These are phyloP conservation scores for Alternaria atra DNA, from an alignment of 2,329 filamentous ascomycete genomes.

Conservation along the genomic window DNA sequence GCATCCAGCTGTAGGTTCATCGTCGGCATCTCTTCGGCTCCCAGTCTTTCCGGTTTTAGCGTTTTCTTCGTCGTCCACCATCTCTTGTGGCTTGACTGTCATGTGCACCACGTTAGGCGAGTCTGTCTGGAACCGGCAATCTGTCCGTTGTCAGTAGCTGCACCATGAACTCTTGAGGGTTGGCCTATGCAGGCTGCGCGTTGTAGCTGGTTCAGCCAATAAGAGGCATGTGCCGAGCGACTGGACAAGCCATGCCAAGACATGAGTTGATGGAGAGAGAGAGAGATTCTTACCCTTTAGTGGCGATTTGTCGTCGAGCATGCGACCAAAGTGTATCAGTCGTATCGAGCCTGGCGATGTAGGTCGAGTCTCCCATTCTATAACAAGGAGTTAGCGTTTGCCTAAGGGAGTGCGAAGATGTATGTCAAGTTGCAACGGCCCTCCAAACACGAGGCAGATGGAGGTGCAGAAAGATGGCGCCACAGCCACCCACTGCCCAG, in stretches of 20 bases:
- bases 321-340: conserved; percentile 88
- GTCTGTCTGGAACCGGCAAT: conserved; percentile 79
- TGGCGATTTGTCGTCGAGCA: conserved; percentile 87
- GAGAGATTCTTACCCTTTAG: conserved; percentile 73
- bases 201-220: conserved; percentile 17
- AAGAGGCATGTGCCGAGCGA: conserved; percentile 21
- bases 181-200: conserved; percentile 8
- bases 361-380: conserved; percentile 86
- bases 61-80: conserved; percentile 81
- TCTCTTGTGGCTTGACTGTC: conserved; percentile 87
- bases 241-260: conserved; percentile 33
- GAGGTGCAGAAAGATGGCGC: background rate
- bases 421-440: background rate
- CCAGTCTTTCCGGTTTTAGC: conserved; percentile 71
- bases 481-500: background rate
- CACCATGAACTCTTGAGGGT: background rate
- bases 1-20: conserved; percentile 66
- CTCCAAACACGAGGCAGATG: background rate
- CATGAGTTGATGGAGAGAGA: conserved; percentile 20
- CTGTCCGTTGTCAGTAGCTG: conserved; percentile 56
- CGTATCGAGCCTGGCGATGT: conserved; percentile 88
- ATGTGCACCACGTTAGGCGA: conserved; percentile 90
- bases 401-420: background rate
- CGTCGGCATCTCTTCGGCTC: conserved; percentile 61
- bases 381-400: conserved; percentile 30